phyloP scores from a whole-genome alignment of 306 rosid species.

The Quercus aquifolioides region DNA sequence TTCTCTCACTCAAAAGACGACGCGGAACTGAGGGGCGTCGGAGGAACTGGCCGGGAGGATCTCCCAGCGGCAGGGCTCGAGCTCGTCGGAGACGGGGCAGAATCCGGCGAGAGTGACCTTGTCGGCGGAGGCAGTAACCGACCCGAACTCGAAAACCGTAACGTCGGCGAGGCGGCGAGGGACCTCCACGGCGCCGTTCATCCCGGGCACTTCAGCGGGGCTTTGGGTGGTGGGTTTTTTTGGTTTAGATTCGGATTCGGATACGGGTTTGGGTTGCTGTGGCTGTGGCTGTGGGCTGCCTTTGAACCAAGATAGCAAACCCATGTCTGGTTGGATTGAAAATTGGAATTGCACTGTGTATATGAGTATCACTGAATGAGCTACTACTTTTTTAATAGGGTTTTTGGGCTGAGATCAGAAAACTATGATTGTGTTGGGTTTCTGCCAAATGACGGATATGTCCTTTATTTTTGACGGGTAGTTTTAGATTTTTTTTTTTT shows the following conservation, averaged over 20 bases:
- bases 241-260: constrained; percentile 28
- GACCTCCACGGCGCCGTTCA: constrained; percentile 85
- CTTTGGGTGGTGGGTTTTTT: constrained; percentile 33
- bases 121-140: constrained; percentile 65
- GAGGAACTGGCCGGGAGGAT: constrained; percentile 67
- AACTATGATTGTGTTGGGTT: not conserved
- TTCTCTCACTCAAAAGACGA: constrained; percentile 46
- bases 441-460: not conserved
- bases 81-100: constrained; percentile 94
- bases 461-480: not conserved
- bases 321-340: constrained; percentile 38
- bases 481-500: not conserved
- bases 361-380: not conserved
- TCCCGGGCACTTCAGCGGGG: constrained; percentile 51
- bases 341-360: not conserved
- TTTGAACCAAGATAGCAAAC: constrained; percentile 77
- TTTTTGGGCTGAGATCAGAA: not conserved
- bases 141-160: constrained; percentile 83
- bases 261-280: constrained; percentile 2
- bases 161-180: constrained; percentile 58
- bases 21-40: constrained; percentile 90
- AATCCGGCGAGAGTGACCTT: constrained; percentile 85
- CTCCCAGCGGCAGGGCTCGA: constrained; percentile 99
- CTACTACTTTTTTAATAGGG: not conserved
- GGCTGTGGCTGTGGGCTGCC: constrained; percentile 32